These are phyloP conservation scores for Debaryomycetaceae sp. DNA, from an alignment of 1,139 yeast species.

Conservation along the genomic window DNA sequence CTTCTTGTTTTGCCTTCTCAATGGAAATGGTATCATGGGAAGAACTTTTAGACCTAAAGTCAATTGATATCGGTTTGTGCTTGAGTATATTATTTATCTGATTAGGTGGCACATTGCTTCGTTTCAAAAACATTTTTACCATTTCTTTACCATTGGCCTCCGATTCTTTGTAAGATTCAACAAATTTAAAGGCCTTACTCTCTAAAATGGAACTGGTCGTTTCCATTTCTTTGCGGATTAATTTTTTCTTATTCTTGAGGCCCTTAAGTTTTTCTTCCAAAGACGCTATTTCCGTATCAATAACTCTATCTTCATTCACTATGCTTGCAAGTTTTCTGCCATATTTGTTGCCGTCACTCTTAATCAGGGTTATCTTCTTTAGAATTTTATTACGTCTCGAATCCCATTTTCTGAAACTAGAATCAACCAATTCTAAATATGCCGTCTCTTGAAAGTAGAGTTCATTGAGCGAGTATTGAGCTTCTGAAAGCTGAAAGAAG, in stretches of 20 bases:
- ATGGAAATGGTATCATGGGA: not conserved
- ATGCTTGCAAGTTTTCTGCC: constrained; percentile 44
- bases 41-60: not conserved
- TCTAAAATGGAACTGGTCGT: constrained; percentile 55
- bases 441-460: constrained; percentile 41
- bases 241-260: constrained; percentile 35
- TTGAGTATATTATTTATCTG: constrained; percentile 19
- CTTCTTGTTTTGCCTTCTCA: too few species aligned
- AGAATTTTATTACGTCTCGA: constrained; percentile 30
- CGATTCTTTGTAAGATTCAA: constrained; percentile 37
- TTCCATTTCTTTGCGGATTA: constrained; percentile 41
- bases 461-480: constrained; percentile 48
- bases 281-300: constrained; percentile 40
- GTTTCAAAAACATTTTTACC: constrained; percentile 21
- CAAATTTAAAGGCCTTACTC: constrained; percentile 44
- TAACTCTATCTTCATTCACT: constrained; percentile 26
- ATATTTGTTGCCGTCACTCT: constrained; percentile 39
- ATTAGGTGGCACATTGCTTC: constrained; percentile 20
- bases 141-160: constrained; percentile 40
- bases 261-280: constrained; percentile 37
- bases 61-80: constrained; percentile 11
- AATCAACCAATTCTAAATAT: constrained; percentile 25
- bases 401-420: constrained; percentile 47
- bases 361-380: constrained; percentile 36
- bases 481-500: constrained; percentile 38